Evolutionary conservation across 1,139 yeast species (phyloP), one percentile per base, ranked within the genome.

Genomic region (Pichia sp.): DNA sequence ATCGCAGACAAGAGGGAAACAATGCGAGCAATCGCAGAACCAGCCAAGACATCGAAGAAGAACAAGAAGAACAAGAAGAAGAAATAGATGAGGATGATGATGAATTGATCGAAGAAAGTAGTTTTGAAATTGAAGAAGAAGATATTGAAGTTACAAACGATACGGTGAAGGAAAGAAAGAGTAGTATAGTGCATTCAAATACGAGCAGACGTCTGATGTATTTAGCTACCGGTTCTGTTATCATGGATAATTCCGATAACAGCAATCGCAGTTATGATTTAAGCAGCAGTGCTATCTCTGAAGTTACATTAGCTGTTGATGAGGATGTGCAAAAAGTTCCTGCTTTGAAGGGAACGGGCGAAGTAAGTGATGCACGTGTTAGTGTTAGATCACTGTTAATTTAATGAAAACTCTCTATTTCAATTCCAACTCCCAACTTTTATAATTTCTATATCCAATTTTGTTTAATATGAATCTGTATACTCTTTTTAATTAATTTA

Each of bases 1-100:
- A 34, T 21, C 19, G 53, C 47, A 34, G 59, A 54, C 34, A 30
- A 38, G 21, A 38, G 17, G 17, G 27, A 31, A 19, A 34, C 32
- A 34, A 41, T n/a, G 48, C 43, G 51, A 47, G 48, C 45, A 50
- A 42, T 42, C 52, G 50, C 37, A 41, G 48, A 41, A 44, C 24
- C 15, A 28, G 21, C 15, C n/a, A 34, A 38, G 5, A 35, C 22
- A 17, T 4, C 19, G 12, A 17, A 21, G 20, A 22, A 34, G 39
- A 45, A 38, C 42, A 33, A 38, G 44, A 40, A 42, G 48, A 36
- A 42, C 45, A 20, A 42, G 36, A 34, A 38, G 34, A 32, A 42
- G 32, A 33, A n/a, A 32, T 8, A 17, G 31, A 28, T 4, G 31
- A 10, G 5, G 31, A 8, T 10, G 14, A 8, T 28, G n/a, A 28